Percentiles rank a stretch among this genome's conserved stretches.
Evolutionary conservation across 148 eudicot species (phyloP).

Genomic region (Gaultheria prostrata): DNA sequence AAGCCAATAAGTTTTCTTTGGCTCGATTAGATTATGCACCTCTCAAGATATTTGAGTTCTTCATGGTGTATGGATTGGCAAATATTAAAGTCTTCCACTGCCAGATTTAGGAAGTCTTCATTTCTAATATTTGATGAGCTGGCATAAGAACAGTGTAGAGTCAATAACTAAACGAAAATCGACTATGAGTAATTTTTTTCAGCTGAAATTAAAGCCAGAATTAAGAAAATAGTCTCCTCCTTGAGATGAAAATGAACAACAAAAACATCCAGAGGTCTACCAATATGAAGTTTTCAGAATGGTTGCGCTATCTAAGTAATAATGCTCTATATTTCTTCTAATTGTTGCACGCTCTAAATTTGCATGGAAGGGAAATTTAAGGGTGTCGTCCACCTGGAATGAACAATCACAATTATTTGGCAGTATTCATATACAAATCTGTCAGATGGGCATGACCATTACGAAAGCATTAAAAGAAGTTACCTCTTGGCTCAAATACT

Average conservation of each 20-base stretch:
- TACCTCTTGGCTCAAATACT: slow-evolving; percentile 56
- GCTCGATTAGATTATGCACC: slow-evolving; percentile 34
- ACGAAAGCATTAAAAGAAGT: not conserved
- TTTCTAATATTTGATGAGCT: slow-evolving; percentile 53
- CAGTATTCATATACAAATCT: not conserved
- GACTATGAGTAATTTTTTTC: not conserved
- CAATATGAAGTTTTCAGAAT: slow-evolving; percentile 60
- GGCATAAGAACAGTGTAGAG: slow-evolving; percentile 1
- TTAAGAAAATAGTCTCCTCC: not conserved
- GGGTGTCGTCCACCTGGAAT: slow-evolving; percentile 60
- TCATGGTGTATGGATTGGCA: slow-evolving; percentile 60
- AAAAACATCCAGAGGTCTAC: slow-evolving; percentile 27
- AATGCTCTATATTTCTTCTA: slow-evolving; percentile 52
- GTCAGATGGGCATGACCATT: not conserved
- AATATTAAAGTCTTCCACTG: slow-evolving; percentile 64
- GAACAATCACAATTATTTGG: not conserved
- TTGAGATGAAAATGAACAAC: not conserved
- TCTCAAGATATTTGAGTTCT: slow-evolving; percentile 66
- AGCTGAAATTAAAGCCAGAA: not conserved
- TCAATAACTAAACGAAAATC: not conserved
- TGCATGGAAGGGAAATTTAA: slow-evolving; percentile 61
- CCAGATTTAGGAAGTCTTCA: slow-evolving; percentile 50
- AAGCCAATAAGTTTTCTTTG: not conserved
- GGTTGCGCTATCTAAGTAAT: slow-evolving; percentile 40
- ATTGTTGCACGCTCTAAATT: slow-evolving; percentile 54